phyloP scores from a whole-genome alignment of 768 basidiomycete genomes.

The Ramaria sp. region DNA sequence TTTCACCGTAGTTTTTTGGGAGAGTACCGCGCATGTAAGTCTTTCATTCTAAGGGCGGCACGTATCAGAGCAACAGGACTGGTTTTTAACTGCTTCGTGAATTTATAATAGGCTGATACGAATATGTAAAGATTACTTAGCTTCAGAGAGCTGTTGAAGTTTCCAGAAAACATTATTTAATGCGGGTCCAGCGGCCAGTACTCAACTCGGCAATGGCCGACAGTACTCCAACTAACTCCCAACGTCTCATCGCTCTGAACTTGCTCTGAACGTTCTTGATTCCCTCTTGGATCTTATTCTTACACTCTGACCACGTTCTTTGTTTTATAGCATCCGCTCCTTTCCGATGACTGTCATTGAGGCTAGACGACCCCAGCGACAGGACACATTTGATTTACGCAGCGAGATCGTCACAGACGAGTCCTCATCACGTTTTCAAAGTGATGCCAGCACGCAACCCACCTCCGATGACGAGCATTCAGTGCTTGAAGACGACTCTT shows the following conservation, averaged over 20 bases:
- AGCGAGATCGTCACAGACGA: constrained; percentile 49
- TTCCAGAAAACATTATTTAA: too few species aligned
- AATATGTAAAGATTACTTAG: too few species aligned
- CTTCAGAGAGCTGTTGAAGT: too few species aligned
- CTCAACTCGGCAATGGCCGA: background rate
- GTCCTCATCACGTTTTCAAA: constrained; percentile 31
- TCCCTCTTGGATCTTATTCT: background rate
- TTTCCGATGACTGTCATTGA: constrained; percentile 5
- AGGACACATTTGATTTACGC: constrained; percentile 66
- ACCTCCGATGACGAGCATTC: constrained; percentile 72
- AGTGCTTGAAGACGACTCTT: constrained; percentile 73
- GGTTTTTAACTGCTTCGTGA: too few species aligned
- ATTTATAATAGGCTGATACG: too few species aligned
- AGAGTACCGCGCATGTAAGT: too few species aligned
- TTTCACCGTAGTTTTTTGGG: too few species aligned
- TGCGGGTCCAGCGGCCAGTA: too few species aligned
- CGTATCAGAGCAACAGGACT: too few species aligned
- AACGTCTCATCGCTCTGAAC: background rate
- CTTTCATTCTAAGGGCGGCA: too few species aligned
- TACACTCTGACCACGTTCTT: background rate
- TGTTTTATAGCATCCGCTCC: background rate
- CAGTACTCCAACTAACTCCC: background rate
- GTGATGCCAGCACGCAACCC: constrained; percentile 20
- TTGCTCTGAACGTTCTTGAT: background rate
- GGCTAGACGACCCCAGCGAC: constrained; percentile 22